Evolutionary conservation across 1,284 basidiomycete species (phyloP), one percentile per base, ranked within the genome.

Genomic region (Sphagnurus paluster): DNA sequence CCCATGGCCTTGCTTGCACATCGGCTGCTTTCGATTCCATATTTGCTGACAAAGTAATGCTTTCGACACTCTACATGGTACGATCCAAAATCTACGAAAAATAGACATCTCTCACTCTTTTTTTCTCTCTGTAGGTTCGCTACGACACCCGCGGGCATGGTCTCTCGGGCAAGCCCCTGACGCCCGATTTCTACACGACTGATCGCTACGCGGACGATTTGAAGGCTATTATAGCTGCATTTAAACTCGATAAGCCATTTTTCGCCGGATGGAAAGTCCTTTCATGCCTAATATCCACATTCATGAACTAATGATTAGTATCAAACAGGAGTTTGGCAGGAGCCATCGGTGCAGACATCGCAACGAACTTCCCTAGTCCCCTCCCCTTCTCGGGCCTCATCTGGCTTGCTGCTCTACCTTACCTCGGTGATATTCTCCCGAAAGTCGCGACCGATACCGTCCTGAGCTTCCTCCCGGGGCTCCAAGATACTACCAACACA

Each of bases 251-350:
- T 6, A 46, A 49, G 6, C 59, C 63, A 4, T 53, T 63, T 46
- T 42, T 62, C 11, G 55, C 55, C 36, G 63, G 61, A 13, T 63
- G 63, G 60, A 60, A 38, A 39, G 63, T 56, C 40, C 19, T n/a
- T 41, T 29, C 24, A 19, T 25, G 20, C 29, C 7, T 7, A 20
- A 17, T 13, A 32, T 23, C 11, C 25, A 11, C 25, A 11, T 14
- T 3, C 30, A 10, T 8, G 17, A n/a, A 4, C 11, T 24, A 38
- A 25, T 38, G 8, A 25, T 23, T 7, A 14, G 1, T 2, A 13
- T 3, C 5, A 5, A 39, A 17, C 32, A 53, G 52, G 52, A 53
- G 52, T 33, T 32, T 50, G 13, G 44, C 14, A 30, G 48, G 52
- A 11, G 52, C 58, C 23, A 57, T 60, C 23, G 46, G 52, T 11